Conservation (phyloP, 306 rosid genomes). For the Rosa multiflora region DNA sequence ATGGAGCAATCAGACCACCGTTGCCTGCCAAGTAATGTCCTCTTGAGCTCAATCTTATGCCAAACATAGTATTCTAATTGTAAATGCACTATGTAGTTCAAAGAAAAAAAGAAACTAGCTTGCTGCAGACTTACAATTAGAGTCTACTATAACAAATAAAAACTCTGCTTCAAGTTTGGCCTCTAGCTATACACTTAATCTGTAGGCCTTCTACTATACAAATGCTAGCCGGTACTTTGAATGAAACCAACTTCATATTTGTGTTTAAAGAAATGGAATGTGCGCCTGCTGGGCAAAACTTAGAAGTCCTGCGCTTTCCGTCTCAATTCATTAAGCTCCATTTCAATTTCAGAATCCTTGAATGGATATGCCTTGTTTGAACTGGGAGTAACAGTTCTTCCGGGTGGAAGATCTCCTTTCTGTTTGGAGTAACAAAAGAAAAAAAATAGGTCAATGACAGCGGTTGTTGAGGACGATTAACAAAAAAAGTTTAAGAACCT, state of each 20-base stretch:
- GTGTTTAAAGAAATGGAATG: slow-evolving; percentile 18
- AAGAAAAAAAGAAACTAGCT: neutral
- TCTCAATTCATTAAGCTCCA: slow-evolving; percentile 78
- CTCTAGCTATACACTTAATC: slow-evolving; percentile 44
- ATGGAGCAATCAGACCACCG: neutral
- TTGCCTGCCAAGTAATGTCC: neutral
- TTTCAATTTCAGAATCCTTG: slow-evolving; percentile 79
- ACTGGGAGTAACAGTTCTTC: slow-evolving; percentile 53
- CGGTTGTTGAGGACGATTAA: neutral
- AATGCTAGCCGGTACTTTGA: slow-evolving; percentile 16
- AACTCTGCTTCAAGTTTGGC: slow-evolving; percentile 19
- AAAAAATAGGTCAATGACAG: neutral
- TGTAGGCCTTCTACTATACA: slow-evolving; percentile 33
- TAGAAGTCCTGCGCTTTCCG: slow-evolving; percentile 67
- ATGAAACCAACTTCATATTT: slow-evolving; percentile 18
- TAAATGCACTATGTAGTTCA: neutral
- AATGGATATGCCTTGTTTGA: slow-evolving; percentile 49
- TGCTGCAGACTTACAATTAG: neutral
- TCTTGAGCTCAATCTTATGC: neutral
- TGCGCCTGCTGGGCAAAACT: neutral
- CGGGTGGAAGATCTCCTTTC: slow-evolving; percentile 97
- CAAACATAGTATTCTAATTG: neutral
- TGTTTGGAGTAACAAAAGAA: slow-evolving; percentile 27
- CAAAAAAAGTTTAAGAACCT: neutral
- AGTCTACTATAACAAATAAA: neutral